Conservation (phyloP, 352 stramenopile genomes). For the Globisporangium echinulatum region DNA sequence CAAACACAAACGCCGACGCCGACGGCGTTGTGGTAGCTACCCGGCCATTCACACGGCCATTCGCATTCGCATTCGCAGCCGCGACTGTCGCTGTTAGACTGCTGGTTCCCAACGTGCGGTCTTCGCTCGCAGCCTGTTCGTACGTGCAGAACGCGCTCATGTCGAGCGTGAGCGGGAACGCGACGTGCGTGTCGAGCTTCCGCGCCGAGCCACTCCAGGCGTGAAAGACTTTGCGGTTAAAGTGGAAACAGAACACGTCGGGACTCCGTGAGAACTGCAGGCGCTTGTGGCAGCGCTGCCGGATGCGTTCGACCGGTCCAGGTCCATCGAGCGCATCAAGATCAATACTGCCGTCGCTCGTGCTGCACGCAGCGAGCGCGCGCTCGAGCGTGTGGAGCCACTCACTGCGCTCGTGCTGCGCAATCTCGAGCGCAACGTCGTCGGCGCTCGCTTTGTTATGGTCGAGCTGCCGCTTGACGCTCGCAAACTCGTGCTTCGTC, state of each 20-base stretch:
- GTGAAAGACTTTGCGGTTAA: slow-evolving; percentile 85
- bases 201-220: slow-evolving; percentile 45
- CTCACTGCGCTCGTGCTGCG: slow-evolving; percentile 52
- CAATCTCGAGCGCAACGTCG: slow-evolving; percentile 45
- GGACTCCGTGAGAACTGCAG: slow-evolving; percentile 76
- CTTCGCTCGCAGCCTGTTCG: slow-evolving; percentile 27
- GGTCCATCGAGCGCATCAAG: slow-evolving; percentile 26
- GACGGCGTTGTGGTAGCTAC: slow-evolving; percentile 1
- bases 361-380: slow-evolving; percentile 20
- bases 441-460: slow-evolving; percentile 12
- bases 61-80: background rate
- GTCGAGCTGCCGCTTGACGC: slow-evolving; percentile 7
- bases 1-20: slow-evolving; percentile 9
- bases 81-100: background rate
- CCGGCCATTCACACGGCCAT: background rate
- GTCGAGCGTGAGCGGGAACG: slow-evolving; percentile 75
- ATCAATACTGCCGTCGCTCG: background rate
- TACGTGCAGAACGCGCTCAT: slow-evolving; percentile 75
- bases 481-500: slow-evolving; percentile 26
- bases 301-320: slow-evolving; percentile 23
- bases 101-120: background rate
- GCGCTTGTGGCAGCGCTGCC: slow-evolving; percentile 54
- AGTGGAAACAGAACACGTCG: slow-evolving; percentile 83
- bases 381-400: slow-evolving; percentile 58
- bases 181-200: slow-evolving; percentile 76